Base-by-base conservation (phyloP, 2,329 filamentous ascomycete species). In the Hansfordia pulvinata region DNA sequence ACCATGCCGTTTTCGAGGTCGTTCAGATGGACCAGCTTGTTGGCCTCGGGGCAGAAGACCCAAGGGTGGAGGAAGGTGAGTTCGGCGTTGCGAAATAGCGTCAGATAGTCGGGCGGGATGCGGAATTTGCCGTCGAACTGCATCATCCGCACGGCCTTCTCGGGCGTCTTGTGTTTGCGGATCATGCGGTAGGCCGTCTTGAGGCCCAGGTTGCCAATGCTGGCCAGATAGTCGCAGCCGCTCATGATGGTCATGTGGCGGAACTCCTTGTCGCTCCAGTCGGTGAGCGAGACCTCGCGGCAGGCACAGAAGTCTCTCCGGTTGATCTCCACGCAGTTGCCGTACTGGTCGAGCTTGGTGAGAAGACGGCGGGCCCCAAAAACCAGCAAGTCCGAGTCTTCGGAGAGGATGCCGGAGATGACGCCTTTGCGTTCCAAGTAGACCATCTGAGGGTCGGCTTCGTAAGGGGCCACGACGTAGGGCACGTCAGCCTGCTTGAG, bases 371-470 rank as follows among this genome's bases (percentile, higher is more conserved):
- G 88, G 14, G 86, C 86, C 10, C 90, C 90, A 41, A 98, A 98
- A 1, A 98, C 90, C 18, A 98, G 60, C 30, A 98, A 62, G 55
- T 98, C 90, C 0, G 90, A 98, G 50, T 98, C 90, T 48, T 98
- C 90, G 0, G 90, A 94, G 19, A 98, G 58, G 35, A 98, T 93
- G 15, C 84, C 92, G 39, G 76, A 61, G 40, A 94, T 79, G 26
- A 86, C 60, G 2, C 88, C 88, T 32, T 83, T 70, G 26, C 76
- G 75, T 53, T 98, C 90, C 19, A 98, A 65, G 46, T 96, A 98
- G 15, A 85, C 86, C 41, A 98, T 66, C 52, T 98, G 88, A n/a
- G 88, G 78, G 52, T 98, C 90, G 24, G 90, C 90, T 60, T 98
- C 90, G 53, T 94, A 98, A 0, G 90, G 90, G 1, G 90, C 90